A percentile compares a stretch with the other conserved stretches of the same genome.
These are phyloP conservation scores for Fusarium sp. DNA, from an alignment of 2,329 filamentous ascomycete genomes.

Conservation along the genomic window DNA sequence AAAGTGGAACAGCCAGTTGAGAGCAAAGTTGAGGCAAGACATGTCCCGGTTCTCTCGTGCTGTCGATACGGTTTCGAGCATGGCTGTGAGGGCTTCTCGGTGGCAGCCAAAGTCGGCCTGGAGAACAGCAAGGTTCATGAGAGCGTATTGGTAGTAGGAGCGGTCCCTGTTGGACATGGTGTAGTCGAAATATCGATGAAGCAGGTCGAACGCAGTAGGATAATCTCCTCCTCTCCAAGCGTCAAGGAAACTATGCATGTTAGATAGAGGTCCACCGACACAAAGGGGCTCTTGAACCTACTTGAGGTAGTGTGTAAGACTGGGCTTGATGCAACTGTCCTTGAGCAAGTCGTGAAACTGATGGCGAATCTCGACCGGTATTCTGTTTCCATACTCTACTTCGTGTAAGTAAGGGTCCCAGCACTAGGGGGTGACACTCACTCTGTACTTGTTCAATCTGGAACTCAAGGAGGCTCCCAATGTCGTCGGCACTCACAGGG, in stretches of 20 bases:
- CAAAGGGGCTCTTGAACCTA: conserved; percentile 45
- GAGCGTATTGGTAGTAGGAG: conserved; percentile 91
- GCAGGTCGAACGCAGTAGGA: conserved; percentile 86
- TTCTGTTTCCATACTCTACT: conserved; percentile 78
- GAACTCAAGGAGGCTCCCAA: conserved; percentile 85
- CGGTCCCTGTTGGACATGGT: conserved; percentile 88
- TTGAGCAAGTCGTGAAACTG: conserved; percentile 77
- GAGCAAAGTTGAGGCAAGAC: conserved; percentile 91
- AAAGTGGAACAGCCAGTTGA: conserved; percentile 97
- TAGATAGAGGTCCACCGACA: conserved; percentile 8
- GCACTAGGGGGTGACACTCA: conserved; percentile 52
- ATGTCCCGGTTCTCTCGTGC: conserved; percentile 94
- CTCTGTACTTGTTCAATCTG: conserved; percentile 91
- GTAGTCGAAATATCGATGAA: conserved; percentile 97
- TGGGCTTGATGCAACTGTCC: conserved; percentile 76
- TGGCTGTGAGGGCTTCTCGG: conserved; percentile 89
- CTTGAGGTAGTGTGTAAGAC: conserved; percentile 80
- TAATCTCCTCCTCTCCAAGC: conserved; percentile 93
- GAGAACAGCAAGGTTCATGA: conserved; percentile 92
- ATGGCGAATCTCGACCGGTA: conserved; percentile 79
- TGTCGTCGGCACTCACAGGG: conserved; percentile 79
- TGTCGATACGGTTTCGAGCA: conserved; percentile 95
- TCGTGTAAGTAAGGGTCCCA: conserved; percentile 20
- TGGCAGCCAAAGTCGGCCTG: conserved; percentile 96
- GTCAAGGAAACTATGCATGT: conserved; percentile 78